A percentile compares a stretch with the other conserved stretches of the same genome.
phyloP scores from a whole-genome alignment of 2,329 filamentous ascomycete genomes.

The Ophioceras dolichostomum region DNA sequence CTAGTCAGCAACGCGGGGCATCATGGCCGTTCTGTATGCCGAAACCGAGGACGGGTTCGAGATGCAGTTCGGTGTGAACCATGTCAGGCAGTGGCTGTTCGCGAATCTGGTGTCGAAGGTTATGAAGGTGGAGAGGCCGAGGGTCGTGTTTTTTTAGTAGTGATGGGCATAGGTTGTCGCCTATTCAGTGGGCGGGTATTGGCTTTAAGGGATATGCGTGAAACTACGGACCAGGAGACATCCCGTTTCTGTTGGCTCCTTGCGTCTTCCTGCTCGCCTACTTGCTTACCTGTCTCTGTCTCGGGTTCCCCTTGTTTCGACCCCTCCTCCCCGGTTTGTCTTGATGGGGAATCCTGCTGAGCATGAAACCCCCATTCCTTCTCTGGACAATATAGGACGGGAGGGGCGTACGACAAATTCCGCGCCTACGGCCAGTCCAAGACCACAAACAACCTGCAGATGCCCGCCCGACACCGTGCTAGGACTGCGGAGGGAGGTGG shows the following conservation, averaged over 20 bases:
- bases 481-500: too few relatives aligned
- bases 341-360: too few relatives aligned
- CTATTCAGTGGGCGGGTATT: not conserved
- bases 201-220: too few relatives aligned
- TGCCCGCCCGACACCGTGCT: too few relatives aligned
- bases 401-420: slow-evolving; percentile 20
- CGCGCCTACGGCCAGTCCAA: slow-evolving; percentile 38
- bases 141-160: slow-evolving; percentile 25
- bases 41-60: slow-evolving; percentile 6
- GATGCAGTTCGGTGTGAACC: slow-evolving; percentile 13
- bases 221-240: too few relatives aligned
- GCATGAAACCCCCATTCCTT: too few relatives aligned
- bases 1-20: slow-evolving; percentile 5
- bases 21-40: slow-evolving; percentile 6
- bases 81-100: slow-evolving; percentile 16
- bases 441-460: slow-evolving; percentile 35
- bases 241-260: too few relatives aligned
- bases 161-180: slow-evolving; percentile 16
- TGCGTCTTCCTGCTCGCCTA: too few relatives aligned
- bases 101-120: slow-evolving; percentile 14
- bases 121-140: slow-evolving; percentile 7
- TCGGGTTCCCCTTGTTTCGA: too few relatives aligned
- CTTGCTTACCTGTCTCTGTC: too few relatives aligned
- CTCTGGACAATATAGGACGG: too few relatives aligned
- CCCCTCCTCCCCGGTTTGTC: not conserved